Conservation (phyloP, 2,329 filamentous ascomycete species). For the Ophiosphaerella korrae region DNA sequence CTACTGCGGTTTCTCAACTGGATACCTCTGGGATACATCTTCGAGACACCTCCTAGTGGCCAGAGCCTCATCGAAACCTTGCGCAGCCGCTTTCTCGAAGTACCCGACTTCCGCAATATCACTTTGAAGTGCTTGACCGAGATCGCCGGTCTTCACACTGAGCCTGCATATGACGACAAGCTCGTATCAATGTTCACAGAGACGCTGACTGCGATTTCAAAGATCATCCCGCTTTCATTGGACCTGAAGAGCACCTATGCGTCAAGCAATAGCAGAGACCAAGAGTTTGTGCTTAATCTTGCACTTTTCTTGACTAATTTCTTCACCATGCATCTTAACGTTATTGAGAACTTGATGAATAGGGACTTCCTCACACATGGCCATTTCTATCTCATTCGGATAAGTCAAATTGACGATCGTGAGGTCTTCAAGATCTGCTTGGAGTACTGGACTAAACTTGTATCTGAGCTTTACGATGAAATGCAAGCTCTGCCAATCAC, state of each 20-base stretch:
- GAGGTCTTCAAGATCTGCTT: constrained; percentile 99
- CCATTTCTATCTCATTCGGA: constrained; percentile 97
- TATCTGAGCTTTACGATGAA: constrained; percentile 97
- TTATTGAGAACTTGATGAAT: constrained; percentile 96
- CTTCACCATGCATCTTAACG: constrained; percentile 88
- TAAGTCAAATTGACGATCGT: constrained; percentile 97
- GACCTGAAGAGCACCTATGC: constrained; percentile 92
- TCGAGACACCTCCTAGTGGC: constrained; percentile 76
- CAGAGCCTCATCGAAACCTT: constrained; percentile 84
- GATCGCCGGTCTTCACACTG: constrained; percentile 91
- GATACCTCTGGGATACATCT: constrained; percentile 98
- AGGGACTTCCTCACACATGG: constrained; percentile 92
- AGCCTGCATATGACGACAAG: constrained; percentile 88
- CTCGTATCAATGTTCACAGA: constrained; percentile 98
- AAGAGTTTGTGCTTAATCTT: constrained; percentile 97
- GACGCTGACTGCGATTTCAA: constrained; percentile 87
- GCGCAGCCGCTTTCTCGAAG: constrained; percentile 87
- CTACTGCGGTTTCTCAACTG: constrained; percentile 96
- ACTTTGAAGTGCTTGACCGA: constrained; percentile 97
- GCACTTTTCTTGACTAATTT: constrained; percentile 97
- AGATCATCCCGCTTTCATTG: constrained; percentile 87
- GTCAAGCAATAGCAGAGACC: constrained; percentile 87
- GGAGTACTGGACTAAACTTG: constrained; percentile 98
- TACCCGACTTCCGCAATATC: constrained; percentile 94
- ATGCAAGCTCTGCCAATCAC: constrained; percentile 96